These are phyloP conservation scores for Fraxinus quadrangulata DNA, from an alignment of 257 asterid genomes.

Conservation along the genomic window DNA sequence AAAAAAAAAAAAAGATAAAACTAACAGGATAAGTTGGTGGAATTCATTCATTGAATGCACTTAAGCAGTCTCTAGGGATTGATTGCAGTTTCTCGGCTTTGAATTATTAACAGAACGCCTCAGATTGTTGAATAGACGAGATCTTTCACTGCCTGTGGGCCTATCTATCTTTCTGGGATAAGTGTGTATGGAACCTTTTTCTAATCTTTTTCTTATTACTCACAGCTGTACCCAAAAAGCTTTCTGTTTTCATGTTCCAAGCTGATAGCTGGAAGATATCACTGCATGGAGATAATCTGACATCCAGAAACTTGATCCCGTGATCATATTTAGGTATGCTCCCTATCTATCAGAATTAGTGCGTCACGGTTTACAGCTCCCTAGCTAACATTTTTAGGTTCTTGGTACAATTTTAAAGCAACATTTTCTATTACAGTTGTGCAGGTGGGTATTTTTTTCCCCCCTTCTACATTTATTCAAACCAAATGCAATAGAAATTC, in stretches of 20 bases:
- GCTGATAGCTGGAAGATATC: slow-evolving; percentile 89
- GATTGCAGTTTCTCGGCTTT: not conserved
- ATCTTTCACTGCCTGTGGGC: not conserved
- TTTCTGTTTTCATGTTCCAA: slow-evolving; percentile 75
- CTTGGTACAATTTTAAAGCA: not conserved
- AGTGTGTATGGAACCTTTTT: not conserved
- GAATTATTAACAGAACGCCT: not conserved
- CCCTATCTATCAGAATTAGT: not conserved
- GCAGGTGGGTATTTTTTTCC: not conserved
- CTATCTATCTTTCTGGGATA: not conserved
- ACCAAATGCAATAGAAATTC: not conserved
- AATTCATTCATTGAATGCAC: not conserved
- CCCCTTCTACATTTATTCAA: not conserved
- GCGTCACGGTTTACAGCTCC: not conserved
- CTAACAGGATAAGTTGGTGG: not conserved
- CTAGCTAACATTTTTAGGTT: not conserved
- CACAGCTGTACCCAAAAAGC: slow-evolving; percentile 80
- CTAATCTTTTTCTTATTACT: slow-evolving; percentile 22
- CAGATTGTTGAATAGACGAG: not conserved
- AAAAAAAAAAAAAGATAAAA: not conserved
- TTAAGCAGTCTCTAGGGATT: not conserved
- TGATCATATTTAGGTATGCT: slow-evolving; percentile 26
- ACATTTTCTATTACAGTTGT: not conserved
- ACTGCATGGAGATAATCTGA: slow-evolving; percentile 65
- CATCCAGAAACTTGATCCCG: slow-evolving; percentile 57